Conservation (phyloP, 2,329 filamentous ascomycete species). For the Aureobasidium namibiae region DNA sequence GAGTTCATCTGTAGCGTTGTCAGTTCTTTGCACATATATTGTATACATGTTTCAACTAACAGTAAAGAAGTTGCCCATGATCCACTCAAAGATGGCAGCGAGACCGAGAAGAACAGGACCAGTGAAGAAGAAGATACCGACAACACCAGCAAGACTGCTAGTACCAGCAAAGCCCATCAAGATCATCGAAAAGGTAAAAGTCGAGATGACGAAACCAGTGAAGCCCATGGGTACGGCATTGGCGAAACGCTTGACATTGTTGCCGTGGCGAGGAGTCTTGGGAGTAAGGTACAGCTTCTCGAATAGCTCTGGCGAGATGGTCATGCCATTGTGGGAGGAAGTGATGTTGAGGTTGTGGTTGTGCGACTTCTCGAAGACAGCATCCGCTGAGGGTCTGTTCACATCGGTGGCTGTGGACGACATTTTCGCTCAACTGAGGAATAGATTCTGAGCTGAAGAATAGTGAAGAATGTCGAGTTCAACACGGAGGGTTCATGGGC, state of each 20-base stretch:
- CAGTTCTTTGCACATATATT: not conserved
- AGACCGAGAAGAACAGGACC: slow-evolving; percentile 42
- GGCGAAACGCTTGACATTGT: slow-evolving; percentile 20
- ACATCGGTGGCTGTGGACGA: slow-evolving; percentile 6
- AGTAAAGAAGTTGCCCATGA: slow-evolving; percentile 43
- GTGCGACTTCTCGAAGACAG: slow-evolving; percentile 10
- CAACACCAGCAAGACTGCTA: slow-evolving; percentile 28
- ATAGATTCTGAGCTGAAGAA: not conserved
- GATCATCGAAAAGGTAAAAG: slow-evolving; percentile 33
- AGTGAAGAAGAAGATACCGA: slow-evolving; percentile 33
- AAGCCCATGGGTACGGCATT: slow-evolving; percentile 25
- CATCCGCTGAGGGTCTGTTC: not conserved
- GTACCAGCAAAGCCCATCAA: slow-evolving; percentile 34
- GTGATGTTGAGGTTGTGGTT: slow-evolving; percentile 6
- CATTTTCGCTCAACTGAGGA: not conserved
- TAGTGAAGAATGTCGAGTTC: not conserved
- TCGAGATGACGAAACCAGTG: slow-evolving; percentile 31
- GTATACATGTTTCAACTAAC: not conserved
- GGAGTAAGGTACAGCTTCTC: slow-evolving; percentile 23
- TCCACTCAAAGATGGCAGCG: slow-evolving; percentile 45
- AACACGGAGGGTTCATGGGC: not conserved
- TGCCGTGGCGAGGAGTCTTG: slow-evolving; percentile 19
- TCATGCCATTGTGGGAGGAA: slow-evolving; percentile 15
- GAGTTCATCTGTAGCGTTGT: slow-evolving; percentile 36
- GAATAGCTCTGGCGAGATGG: slow-evolving; percentile 24